These are phyloP conservation scores for Fusarium globosum DNA, from an alignment of 2,329 filamentous ascomycete genomes.

Conservation along the genomic window DNA sequence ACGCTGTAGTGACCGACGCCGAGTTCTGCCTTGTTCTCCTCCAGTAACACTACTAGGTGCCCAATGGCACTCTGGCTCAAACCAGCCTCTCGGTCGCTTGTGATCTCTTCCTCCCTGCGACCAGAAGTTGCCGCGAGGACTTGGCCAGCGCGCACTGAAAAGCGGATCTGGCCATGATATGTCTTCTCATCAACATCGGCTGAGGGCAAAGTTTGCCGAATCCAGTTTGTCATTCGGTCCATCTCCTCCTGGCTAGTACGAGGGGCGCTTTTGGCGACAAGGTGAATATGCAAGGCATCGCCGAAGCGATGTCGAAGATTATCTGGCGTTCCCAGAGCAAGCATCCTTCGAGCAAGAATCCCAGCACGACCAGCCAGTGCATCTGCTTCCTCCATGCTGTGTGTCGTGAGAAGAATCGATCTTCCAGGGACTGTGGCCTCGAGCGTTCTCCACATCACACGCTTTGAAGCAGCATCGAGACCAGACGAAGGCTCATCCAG, in stretches of 20 bases:
- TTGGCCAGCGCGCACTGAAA: constrained; percentile 72
- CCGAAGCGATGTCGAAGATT: constrained; percentile 80
- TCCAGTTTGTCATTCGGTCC: constrained; percentile 72
- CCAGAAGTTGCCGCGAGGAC: constrained; percentile 46
- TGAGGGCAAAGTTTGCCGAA: constrained; percentile 67
- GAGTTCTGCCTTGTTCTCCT: constrained; percentile 74
- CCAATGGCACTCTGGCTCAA: constrained; percentile 68
- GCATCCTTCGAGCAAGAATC: constrained; percentile 87
- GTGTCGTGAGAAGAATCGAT: constrained; percentile 89
- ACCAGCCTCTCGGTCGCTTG: constrained; percentile 32
- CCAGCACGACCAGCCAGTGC: constrained; percentile 85
- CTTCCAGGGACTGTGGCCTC: constrained; percentile 78
- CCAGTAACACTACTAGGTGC: constrained; percentile 76
- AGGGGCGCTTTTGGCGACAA: constrained; percentile 80
- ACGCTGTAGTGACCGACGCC: constrained; percentile 89
- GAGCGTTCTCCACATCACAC: constrained; percentile 92
- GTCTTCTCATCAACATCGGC: constrained; percentile 78
- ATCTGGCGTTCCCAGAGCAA: constrained; percentile 82
- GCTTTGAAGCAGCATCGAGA: constrained; percentile 90
- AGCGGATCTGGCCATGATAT: constrained; percentile 89
- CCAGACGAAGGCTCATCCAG: constrained; percentile 91
- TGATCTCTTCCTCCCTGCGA: constrained; percentile 39
- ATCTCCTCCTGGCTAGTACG: constrained; percentile 78
- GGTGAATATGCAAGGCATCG: constrained; percentile 81
- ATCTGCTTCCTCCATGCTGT: constrained; percentile 96